phyloP scores from a whole-genome alignment of 352 stramenopile genomes.

The Phytopythium oedochilum region DNA sequence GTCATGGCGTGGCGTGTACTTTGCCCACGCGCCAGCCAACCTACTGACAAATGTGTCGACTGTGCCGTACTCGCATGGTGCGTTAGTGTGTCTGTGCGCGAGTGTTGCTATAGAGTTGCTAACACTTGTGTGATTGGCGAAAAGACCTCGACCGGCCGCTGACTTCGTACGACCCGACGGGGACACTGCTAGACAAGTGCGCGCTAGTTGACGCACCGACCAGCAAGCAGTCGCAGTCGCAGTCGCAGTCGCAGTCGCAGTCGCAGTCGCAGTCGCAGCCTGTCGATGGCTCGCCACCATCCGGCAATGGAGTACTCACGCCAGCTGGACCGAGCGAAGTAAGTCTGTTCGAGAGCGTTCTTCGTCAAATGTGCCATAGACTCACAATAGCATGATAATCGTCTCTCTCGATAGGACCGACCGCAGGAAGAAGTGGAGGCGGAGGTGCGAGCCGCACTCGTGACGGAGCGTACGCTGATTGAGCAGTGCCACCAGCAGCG shows the following conservation, averaged over 20 bases:
- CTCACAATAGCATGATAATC: no score
- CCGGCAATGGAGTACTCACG: neutral
- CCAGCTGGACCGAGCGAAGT: neutral
- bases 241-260: neutral
- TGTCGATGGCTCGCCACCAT: neutral
- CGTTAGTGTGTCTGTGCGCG: neutral
- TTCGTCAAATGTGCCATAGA: neutral
- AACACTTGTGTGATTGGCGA: neutral
- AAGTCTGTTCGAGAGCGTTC: no score
- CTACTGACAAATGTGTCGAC: conserved; percentile 17
- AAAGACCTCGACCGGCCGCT: conserved; percentile 33
- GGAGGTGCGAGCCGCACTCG: conserved; percentile 26
- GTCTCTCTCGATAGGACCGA: neutral
- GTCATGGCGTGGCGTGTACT: conserved; percentile 27
- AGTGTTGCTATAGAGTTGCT: neutral
- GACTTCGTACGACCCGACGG: conserved; percentile 30
- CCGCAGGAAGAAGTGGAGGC: conserved; percentile 26
- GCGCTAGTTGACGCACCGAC: conserved; percentile 10
- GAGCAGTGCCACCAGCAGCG: conserved; percentile 36
- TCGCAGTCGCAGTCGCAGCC: neutral
- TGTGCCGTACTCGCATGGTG: conserved; percentile 21
- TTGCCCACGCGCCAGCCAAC: conserved; percentile 25
- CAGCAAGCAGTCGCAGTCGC: neutral
- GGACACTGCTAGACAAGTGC: conserved; percentile 24
- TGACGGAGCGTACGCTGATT: conserved; percentile 22